Percentiles rank a stretch among this genome's conserved stretches.
phyloP scores from a whole-genome alignment of 106 monocot genomes.

The Acanthochlamys bracteata region DNA sequence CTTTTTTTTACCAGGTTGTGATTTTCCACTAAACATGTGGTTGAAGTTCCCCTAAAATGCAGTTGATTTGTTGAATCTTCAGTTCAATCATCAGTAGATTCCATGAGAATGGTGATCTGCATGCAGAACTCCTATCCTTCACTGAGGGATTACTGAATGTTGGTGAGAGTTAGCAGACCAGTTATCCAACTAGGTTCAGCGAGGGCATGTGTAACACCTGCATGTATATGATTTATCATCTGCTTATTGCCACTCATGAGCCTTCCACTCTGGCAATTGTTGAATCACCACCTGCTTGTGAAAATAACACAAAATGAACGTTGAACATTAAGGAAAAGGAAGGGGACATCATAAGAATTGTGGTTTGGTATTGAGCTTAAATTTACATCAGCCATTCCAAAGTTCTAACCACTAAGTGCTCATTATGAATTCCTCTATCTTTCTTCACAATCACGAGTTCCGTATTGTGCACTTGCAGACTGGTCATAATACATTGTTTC shows the following conservation, averaged over 20 bases:
- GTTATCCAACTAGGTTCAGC: neutral
- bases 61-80: too few relatives aligned
- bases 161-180: neutral
- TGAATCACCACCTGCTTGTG: constrained; percentile 69
- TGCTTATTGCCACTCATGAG: constrained; percentile 53
- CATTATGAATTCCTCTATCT: neutral
- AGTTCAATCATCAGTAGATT: too few relatives aligned
- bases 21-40: too few relatives aligned
- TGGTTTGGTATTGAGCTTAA: too few relatives aligned
- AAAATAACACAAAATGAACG: neutral
- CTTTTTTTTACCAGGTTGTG: too few relatives aligned
- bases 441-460: too few relatives aligned
- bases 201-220: neutral
- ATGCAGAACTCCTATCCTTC: too few relatives aligned
- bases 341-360: neutral
- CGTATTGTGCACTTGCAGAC: too few relatives aligned
- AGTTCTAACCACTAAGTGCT: neutral
- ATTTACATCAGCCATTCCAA: neutral
- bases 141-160: too few relatives aligned
- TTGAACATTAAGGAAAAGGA: neutral
- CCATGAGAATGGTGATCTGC: too few relatives aligned
- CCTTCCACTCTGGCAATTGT: constrained; percentile 82
- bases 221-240: neutral
- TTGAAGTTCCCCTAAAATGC: too few relatives aligned
- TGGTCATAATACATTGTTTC: too few relatives aligned